Conservation (phyloP, 805 yeast genomes). For the Lipomyces yamanashiensis region DNA sequence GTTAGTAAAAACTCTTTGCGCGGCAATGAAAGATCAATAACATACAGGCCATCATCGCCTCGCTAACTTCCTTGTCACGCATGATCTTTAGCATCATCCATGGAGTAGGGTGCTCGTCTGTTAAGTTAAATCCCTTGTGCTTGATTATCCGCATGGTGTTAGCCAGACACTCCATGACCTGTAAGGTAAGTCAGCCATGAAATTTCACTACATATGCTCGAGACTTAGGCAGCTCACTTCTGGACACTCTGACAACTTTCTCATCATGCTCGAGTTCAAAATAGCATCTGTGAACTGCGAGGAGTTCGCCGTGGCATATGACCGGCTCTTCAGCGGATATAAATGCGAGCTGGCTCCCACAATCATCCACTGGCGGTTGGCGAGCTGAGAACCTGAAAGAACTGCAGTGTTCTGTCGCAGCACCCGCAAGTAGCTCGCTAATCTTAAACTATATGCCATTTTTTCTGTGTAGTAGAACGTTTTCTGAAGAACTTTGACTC, state of each 20-base stretch:
- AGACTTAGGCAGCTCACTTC: conserved; percentile 14
- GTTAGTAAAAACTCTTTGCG: background rate
- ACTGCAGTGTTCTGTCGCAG: background rate
- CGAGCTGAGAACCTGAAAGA: background rate
- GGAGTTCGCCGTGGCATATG: conserved; percentile 20
- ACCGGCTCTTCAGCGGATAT: background rate
- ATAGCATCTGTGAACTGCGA: conserved; percentile 27
- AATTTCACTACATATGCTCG: background rate
- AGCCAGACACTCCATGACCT: conserved; percentile 28
- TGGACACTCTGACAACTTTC: conserved; percentile 22
- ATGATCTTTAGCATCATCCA: conserved; percentile 20
- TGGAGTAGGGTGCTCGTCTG: conserved; percentile 12
- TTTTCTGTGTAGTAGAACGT: background rate
- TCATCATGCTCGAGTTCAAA: conserved; percentile 26
- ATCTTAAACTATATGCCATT: background rate
- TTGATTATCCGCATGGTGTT: conserved; percentile 15
- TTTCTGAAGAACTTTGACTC: too few relatives aligned
- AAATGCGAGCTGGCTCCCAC: background rate
- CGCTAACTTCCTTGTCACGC: conserved; percentile 27
- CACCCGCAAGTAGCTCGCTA: background rate
- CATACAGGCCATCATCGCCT: conserved; percentile 24
- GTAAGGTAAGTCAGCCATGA: background rate
- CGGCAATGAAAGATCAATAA: background rate
- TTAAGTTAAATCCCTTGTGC: conserved; percentile 13
- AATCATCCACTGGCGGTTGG: too few relatives aligned